A percentile compares a stretch with the other conserved stretches of the same genome.
These are phyloP conservation scores for Xylaria hypoxylon DNA, from an alignment of 2,329 filamentous ascomycete genomes.

Conservation along the genomic window DNA sequence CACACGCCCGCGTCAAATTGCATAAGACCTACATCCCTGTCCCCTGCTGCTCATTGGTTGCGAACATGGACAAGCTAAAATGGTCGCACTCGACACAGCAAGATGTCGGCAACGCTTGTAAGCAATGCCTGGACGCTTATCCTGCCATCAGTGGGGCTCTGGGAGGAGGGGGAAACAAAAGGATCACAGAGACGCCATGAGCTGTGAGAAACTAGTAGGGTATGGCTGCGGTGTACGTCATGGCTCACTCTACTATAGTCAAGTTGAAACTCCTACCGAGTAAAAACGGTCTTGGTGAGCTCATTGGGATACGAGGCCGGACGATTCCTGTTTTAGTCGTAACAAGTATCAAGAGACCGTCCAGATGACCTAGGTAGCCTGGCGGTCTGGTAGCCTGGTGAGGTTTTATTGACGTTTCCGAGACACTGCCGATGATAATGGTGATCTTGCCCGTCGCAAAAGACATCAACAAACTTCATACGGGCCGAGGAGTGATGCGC, in stretches of 20 bases:
- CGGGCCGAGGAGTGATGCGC: conserved; percentile 35
- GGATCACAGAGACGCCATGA: conserved; percentile 19
- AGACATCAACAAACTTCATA: conserved; percentile 24
- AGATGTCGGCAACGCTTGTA: conserved; percentile 45
- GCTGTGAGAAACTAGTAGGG: conserved; percentile 16
- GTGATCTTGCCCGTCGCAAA: conserved; percentile 20
- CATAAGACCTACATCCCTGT: conserved; percentile 51
- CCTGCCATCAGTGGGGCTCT: conserved; percentile 38
- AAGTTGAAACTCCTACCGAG: conserved; percentile 11
- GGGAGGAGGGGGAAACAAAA: conserved; percentile 35
- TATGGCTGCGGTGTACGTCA: conserved; percentile 27
- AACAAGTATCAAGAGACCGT: conserved; percentile 17
- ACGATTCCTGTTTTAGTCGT: conserved; percentile 12
- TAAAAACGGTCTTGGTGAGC: conserved; percentile 14
- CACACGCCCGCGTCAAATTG: conserved; percentile 53
- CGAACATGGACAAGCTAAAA: conserved; percentile 44
- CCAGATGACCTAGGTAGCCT: neutral
- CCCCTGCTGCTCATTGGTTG: conserved; percentile 49
- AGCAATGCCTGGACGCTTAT: conserved; percentile 37
- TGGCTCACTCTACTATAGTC: conserved; percentile 16
- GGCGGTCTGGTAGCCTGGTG: neutral
- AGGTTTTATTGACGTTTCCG: conserved; percentile 15
- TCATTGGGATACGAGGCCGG: conserved; percentile 13
- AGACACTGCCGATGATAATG: conserved; percentile 7
- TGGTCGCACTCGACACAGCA: conserved; percentile 44